These are phyloP conservation scores for Penicillium sp. DNA, from an alignment of 2,329 filamentous ascomycete species.

Conservation along the genomic window DNA sequence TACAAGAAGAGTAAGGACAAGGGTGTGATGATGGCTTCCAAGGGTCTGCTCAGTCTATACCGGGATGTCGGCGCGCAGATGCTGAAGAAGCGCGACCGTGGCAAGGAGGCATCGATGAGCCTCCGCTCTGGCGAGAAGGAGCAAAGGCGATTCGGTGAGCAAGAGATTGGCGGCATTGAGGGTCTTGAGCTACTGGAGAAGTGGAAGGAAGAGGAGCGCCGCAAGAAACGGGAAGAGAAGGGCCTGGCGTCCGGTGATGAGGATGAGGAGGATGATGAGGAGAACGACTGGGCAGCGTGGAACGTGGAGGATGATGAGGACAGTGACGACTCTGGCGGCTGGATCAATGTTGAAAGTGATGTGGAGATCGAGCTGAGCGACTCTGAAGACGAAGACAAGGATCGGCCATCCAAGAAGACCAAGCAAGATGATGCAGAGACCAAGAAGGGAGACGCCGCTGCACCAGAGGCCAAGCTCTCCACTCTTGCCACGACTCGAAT, in stretches of 20 bases:
- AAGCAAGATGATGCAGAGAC: conserved; percentile 42
- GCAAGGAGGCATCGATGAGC: conserved; percentile 82
- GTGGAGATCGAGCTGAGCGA: conserved; percentile 68
- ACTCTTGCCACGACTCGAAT: conserved; percentile 89
- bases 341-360: conserved; percentile 85
- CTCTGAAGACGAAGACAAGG: conserved; percentile 62
- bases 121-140: conserved; percentile 69
- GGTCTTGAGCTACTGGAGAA: conserved; percentile 84
- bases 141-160: conserved; percentile 75
- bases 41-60: conserved; percentile 84
- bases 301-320: conserved; percentile 54
- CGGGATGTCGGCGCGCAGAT: conserved; percentile 85
- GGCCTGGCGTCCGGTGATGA: conserved; percentile 58
- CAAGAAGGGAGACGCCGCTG: conserved; percentile 32
- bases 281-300: conserved; percentile 54
- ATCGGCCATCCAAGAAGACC: conserved; percentile 58
- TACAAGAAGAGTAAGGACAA: conserved; percentile 98
- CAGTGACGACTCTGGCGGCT: conserved; percentile 72
- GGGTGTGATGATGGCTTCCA: conserved; percentile 97
- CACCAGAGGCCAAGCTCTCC: conserved; percentile 26
- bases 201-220: conserved; percentile 87
- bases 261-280: conserved; percentile 56
- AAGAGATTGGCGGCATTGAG: conserved; percentile 74
- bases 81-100: conserved; percentile 81
- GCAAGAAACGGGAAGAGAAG: conserved; percentile 63